Conservation (phyloP, 768 basidiomycete genomes). For the Mycena rosella region DNA sequence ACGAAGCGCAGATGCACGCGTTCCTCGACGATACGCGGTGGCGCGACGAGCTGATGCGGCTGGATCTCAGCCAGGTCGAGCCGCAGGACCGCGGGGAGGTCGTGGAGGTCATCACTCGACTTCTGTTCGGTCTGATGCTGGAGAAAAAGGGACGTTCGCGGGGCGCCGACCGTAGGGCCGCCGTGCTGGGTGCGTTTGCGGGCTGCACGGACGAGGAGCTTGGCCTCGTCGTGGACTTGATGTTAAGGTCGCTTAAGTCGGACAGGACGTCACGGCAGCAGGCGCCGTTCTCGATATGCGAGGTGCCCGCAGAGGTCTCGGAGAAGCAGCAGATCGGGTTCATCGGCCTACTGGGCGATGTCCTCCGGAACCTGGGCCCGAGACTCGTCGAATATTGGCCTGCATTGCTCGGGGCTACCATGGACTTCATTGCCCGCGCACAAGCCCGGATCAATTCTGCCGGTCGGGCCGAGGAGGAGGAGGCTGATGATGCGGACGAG, state of each 20-base stretch:
- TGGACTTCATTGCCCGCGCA: conserved; percentile 75
- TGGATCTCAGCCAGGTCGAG: conserved; percentile 72
- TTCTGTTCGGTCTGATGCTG: conserved; percentile 91
- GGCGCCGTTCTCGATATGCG: conserved; percentile 44
- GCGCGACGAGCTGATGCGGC: conserved; percentile 86
- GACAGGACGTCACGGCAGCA: conserved; percentile 44
- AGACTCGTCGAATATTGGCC: conserved; percentile 81
- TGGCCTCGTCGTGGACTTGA: conserved; percentile 83
- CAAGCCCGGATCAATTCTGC: conserved; percentile 66
- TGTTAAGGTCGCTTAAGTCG: conserved; percentile 79
- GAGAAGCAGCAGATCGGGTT: conserved; percentile 87
- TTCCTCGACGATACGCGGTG: conserved; percentile 90
- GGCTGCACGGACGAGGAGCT: conserved; percentile 83
- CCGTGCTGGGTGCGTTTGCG: conserved; percentile 78
- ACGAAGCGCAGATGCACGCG: conserved; percentile 74
- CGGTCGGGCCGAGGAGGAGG: conserved; percentile 52
- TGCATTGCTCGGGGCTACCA: conserved; percentile 73
- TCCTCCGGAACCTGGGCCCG: conserved; percentile 85
- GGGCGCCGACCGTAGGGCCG: conserved; percentile 78
- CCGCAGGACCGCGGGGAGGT: conserved; percentile 71
- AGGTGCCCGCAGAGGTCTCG: conserved; percentile 49
- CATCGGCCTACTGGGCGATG: conserved; percentile 86
- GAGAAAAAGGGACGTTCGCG: conserved; percentile 79
- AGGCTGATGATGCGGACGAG: conserved; percentile 42
- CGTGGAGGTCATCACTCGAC: conserved; percentile 76